Evolutionary conservation across 306 rosid species (phyloP), one percentile per base, ranked within the genome.

Genomic region (Cucumis cinereus): DNA sequence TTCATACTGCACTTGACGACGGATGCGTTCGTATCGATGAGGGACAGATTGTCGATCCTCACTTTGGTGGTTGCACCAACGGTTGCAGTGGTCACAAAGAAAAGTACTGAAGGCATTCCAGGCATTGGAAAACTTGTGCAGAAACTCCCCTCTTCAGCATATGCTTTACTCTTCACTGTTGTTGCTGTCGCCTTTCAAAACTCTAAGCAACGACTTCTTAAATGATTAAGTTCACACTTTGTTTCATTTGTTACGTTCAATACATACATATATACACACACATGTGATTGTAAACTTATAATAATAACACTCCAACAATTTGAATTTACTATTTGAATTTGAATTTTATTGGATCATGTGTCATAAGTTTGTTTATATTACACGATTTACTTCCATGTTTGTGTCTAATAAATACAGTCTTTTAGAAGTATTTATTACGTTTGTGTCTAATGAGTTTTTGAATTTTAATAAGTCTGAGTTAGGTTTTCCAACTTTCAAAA

Each of bases 51-150:
- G 3, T 8, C 47, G 72, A 77, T 94, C 26, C 1, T 94, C 68
- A 91, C 92, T 23, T 53, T 94, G 84, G 87, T 89, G 62, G 85
- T 92, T 13, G 99, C 96, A 49, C 99, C 99, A 23, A 73, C 90
- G 3, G 81, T 89, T 33, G 99, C 99, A 43, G 15, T 92, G 83
- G 89, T 87, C 13, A 94, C 99, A 33, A 94, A 94, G 87, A 88
- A 22, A 74, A 86, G 92, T 17, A 92, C 98, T 0, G 98, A 92
- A 79, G 95, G 96, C 15, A 88, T 94, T 61, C 98, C 99, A 0
- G 89, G 86, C 17, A 85, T 92, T 75, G 98, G 98, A 77, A 90
- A 64, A 85, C 69, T 88, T 20, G 96, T 94, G 66, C 89, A 89
- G 52, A 88, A 63, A 79, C 28, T 94, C 33, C 97, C 97, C 2